Evolutionary conservation across 345 rosid genomes (phyloP).

Genomic region (Melaleuca alternifolia): DNA sequence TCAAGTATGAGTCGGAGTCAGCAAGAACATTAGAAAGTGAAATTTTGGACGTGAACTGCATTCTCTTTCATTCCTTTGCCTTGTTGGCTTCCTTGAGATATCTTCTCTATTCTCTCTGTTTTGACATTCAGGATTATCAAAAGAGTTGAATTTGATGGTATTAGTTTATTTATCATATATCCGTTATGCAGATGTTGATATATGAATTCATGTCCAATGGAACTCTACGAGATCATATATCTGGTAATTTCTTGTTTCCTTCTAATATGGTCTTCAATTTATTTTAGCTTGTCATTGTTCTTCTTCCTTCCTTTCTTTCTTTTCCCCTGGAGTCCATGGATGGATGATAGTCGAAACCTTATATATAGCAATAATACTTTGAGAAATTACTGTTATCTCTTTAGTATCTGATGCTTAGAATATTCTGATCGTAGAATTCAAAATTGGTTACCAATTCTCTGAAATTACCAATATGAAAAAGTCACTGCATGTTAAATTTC

Average conservation of each 20-base stretch:
- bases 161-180: not conserved
- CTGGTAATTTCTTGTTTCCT: constrained; percentile 34
- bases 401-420: not conserved
- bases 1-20: not conserved
- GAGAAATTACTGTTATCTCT: not conserved
- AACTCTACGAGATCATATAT: constrained; percentile 75
- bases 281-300: not conserved
- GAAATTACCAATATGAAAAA: not conserved
- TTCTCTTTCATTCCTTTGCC: constrained; percentile 36
- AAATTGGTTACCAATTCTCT: not conserved
- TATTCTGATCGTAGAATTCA: not conserved
- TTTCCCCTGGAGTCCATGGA: not conserved
- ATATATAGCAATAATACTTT: not conserved
- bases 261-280: not conserved
- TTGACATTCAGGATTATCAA: not conserved
- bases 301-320: not conserved
- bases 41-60: not conserved
- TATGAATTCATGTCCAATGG: constrained; percentile 91
- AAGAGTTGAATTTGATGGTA: not conserved
- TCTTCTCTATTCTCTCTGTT: not conserved
- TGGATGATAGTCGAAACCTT: not conserved
- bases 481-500: constrained; percentile 1
- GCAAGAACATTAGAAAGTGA: not conserved
- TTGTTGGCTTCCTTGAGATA: constrained; percentile 34
- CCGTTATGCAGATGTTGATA: constrained; percentile 63